Evolutionary conservation across 192 early-diverging fungal species (phyloP), one percentile per base, ranked within the genome.

Genomic region (Dissophora globulifera): DNA sequence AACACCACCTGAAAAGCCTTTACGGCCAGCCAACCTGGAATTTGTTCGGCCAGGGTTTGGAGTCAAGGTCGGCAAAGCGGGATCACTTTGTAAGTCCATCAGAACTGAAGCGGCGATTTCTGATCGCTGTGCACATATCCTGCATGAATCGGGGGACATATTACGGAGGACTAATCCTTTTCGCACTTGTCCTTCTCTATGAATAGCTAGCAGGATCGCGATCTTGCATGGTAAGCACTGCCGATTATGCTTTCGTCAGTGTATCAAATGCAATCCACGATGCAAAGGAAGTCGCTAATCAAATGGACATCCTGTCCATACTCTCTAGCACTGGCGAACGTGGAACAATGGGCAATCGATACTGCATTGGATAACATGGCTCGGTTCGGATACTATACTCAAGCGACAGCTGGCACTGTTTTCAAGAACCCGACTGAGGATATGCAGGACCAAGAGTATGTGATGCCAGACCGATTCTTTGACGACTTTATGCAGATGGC

Each of bases 301-400:
- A n/a, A n/a, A n/a, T n/a, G n/a, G n/a, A n/a, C n/a, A n/a, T n/a
- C n/a, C n/a, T n/a, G n/a, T n/a, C n/a, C n/a, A 22, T 56, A 9
- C 3, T 29, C 20, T 49, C 35, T 20, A 74, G 71, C 87, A 4
- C 62, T 91, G 19, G 88, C 87, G 9, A 86, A 83, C 26, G 82
- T 91, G n/a, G 89, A 91, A 58, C 85, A 87, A 33, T 91, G 88
- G 88, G 89, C 89, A 25, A 88, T 91, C 46, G 89, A 91, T 57
- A 81, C 89, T 1, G 88, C 88, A 9, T 71, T 83, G 60, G 89
- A 90, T 68, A 87, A 88, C 50, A 90, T 89, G 50, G 82, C 83
- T 10, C 66, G 87, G 19, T 89, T 87, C 53, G 64, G 75, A 35
- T 62, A 76, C 32, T 61, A 53, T 23, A 76, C 72, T 3, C 57